A percentile compares a stretch with the other conserved stretches of the same genome.
Evolutionary conservation across 495 filamentous ascomycete species (phyloP).

Genomic region (Pyrenula massariospora): DNA sequence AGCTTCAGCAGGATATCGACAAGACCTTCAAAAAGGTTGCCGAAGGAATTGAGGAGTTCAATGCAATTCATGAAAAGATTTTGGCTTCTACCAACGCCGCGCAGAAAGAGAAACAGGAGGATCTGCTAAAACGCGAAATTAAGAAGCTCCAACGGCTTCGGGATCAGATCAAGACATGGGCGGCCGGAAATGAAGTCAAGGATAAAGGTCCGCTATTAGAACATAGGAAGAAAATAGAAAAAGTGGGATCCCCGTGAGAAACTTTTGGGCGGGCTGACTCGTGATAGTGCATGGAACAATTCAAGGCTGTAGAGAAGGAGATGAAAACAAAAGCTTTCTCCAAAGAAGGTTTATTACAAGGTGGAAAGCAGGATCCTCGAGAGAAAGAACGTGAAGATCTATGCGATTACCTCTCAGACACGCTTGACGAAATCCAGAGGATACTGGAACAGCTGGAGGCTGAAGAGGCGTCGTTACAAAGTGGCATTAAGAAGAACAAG

Average conservation of each 20-base stretch:
- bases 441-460: conserved; percentile 90
- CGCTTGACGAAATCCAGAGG: conserved; percentile 87
- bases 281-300: conserved; percentile 94
- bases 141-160: conserved; percentile 97
- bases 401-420: conserved; percentile 68
- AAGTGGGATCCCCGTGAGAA: conserved; percentile 38
- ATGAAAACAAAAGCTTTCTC: conserved; percentile 99
- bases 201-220: conserved; percentile 92
- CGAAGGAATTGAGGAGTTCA: conserved; percentile 87
- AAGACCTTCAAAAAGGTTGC: conserved; percentile 96
- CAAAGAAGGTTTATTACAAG: conserved; percentile 86
- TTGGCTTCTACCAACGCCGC: conserved; percentile 78
- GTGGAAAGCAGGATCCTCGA: conserved; percentile 85
- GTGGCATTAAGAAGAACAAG: conserved; percentile 88
- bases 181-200: conserved; percentile 93
- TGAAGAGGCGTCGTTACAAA: conserved; percentile 76
- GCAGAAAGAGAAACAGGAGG: conserved; percentile 96
- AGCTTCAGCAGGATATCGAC: conserved; percentile 93
- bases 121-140: conserved; percentile 96
- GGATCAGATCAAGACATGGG: conserved; percentile 99
- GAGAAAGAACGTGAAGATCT: conserved; percentile 85
- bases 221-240: conserved; percentile 89
- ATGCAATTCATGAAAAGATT: conserved; percentile 92
- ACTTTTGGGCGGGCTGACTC: not conserved
- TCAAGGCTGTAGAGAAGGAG: conserved; percentile 99